phyloP scores from a whole-genome alignment of 495 filamentous ascomycete species.

The Gamarada debralockiae region DNA sequence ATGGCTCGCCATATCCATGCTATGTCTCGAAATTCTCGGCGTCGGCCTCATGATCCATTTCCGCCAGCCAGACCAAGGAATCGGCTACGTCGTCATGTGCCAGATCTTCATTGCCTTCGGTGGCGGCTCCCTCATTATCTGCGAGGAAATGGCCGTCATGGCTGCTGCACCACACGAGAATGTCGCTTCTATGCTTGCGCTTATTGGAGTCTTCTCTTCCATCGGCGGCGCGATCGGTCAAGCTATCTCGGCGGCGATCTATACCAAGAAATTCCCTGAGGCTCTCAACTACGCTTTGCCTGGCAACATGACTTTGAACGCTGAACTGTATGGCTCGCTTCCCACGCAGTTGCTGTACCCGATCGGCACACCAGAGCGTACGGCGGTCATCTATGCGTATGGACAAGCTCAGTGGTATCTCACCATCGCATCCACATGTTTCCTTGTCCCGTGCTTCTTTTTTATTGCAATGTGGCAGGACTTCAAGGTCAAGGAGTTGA shows the following conservation, averaged over 20 bases:
- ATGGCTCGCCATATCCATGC: constrained; percentile 40
- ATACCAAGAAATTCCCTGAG: constrained; percentile 54
- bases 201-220: constrained; percentile 55
- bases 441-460: constrained; percentile 36
- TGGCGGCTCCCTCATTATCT: constrained; percentile 55
- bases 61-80: constrained; percentile 46
- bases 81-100: constrained; percentile 71
- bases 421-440: constrained; percentile 19
- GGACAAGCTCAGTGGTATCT: constrained; percentile 36
- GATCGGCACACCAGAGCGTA: constrained; percentile 50
- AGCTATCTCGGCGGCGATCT: constrained; percentile 62
- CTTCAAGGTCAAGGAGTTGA: constrained; percentile 48
- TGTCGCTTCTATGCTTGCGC: constrained; percentile 60
- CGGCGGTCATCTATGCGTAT: constrained; percentile 61
- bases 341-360: constrained; percentile 54
- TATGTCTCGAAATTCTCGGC: constrained; percentile 61
- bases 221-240: constrained; percentile 64
- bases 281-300: constrained; percentile 55
- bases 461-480: constrained; percentile 43
- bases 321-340: constrained; percentile 55
- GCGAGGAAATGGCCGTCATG: constrained; percentile 64
- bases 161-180: constrained; percentile 61
- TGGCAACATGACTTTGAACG: constrained; percentile 33
- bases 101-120: constrained; percentile 76
- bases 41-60: constrained; percentile 75